Conservation (phyloP, 371 early-diverging fungal genomes). For the Haplosporangium sp. region DNA sequence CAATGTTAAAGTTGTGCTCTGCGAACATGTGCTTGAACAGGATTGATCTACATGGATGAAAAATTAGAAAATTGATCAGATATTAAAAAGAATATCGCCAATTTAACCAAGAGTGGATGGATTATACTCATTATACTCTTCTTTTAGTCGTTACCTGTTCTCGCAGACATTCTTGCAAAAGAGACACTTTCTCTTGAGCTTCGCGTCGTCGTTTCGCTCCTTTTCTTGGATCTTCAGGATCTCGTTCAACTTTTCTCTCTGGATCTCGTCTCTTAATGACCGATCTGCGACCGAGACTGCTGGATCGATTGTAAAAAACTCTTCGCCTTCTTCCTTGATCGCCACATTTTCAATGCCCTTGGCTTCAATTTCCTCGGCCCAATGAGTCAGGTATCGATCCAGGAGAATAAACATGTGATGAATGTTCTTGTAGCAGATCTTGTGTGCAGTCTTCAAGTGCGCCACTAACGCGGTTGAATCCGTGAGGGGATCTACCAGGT, state of each 20-base stretch:
- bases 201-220: conserved; percentile 81
- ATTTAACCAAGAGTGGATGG: background rate
- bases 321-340: conserved; percentile 44
- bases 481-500: conserved; percentile 62
- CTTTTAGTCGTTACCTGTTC: conserved; percentile 58
- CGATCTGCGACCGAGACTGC: conserved; percentile 70
- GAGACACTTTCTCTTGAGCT: conserved; percentile 83
- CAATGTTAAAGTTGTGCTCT: conserved; percentile 95
- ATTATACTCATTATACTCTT: background rate
- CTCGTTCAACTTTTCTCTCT: conserved; percentile 79
- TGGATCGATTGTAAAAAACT: conserved; percentile 74
- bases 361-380: conserved; percentile 66
- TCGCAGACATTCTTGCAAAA: conserved; percentile 88
- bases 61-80: background rate
- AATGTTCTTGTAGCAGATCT: conserved; percentile 75
- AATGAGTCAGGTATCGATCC: conserved; percentile 80
- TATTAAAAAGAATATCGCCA: too few relatives aligned
- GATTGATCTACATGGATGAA: conserved; percentile 50
- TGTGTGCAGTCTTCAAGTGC: conserved; percentile 77
- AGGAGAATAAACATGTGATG: conserved; percentile 86
- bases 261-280: conserved; percentile 78
- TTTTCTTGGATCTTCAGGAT: conserved; percentile 81
- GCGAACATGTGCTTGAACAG: conserved; percentile 92
- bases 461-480: conserved; percentile 73
- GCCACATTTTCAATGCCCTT: conserved; percentile 55